phyloP scores from a whole-genome alignment of 1,284 basidiomycete genomes.

The Sanghuangporus baumii region DNA sequence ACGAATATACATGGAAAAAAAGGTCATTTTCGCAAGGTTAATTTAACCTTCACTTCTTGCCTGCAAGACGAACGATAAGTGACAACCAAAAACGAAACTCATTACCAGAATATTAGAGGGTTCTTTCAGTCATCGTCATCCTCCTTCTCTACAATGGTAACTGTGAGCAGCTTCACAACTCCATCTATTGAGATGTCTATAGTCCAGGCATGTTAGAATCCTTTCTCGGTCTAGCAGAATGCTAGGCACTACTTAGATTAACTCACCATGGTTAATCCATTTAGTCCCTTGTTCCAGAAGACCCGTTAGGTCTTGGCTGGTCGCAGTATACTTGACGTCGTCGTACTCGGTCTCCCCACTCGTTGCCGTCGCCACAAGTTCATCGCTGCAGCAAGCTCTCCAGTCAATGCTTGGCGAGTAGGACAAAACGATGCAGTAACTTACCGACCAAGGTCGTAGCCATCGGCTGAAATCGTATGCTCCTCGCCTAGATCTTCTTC shows the following conservation, averaged over 20 bases:
- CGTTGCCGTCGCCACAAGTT: conserved; percentile 36
- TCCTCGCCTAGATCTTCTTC: conserved; percentile 44
- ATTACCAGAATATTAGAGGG: too few relatives aligned
- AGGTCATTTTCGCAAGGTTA: too few relatives aligned
- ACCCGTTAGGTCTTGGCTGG: conserved; percentile 40
- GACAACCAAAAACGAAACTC: too few relatives aligned
- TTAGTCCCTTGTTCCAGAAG: conserved; percentile 45
- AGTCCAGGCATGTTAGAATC: conserved; percentile 28
- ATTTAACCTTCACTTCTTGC: too few relatives aligned
- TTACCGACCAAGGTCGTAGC: conserved; percentile 23
- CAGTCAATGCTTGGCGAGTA: neutral
- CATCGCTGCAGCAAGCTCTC: conserved; percentile 23
- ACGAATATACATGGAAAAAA: too few relatives aligned
- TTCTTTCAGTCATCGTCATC: neutral
- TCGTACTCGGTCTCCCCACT: conserved; percentile 36
- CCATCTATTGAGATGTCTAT: conserved; percentile 22
- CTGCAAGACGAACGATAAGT: too few relatives aligned
- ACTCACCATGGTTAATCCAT: conserved; percentile 42
- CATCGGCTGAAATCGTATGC: conserved; percentile 46
- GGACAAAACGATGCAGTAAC: neutral
- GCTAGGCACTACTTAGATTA: too few relatives aligned
- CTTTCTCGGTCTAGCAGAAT: conserved; percentile 25
- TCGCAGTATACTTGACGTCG: conserved; percentile 45
- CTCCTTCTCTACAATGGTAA: conserved; percentile 12
- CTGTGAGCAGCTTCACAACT: conserved; percentile 20